phyloP scores from a whole-genome alignment of 805 yeast species.

The Tetrapisispora pingtungensis region DNA sequence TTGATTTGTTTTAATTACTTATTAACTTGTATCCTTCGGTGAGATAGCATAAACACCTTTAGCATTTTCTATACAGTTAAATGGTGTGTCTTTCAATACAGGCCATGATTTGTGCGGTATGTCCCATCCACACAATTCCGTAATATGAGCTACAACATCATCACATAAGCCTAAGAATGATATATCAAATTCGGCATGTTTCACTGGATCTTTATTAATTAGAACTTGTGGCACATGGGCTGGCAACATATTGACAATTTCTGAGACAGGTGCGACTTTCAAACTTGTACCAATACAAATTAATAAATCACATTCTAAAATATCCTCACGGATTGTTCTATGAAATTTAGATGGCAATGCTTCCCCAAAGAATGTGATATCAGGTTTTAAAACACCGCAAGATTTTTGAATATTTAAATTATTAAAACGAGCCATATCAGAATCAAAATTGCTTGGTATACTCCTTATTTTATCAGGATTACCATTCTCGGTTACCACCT shows the following conservation, averaged over 20 bases:
- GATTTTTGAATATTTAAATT: slow-evolving; percentile 31
- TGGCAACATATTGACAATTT: slow-evolving; percentile 63
- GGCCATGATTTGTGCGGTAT: slow-evolving; percentile 44
- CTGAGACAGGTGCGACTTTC: slow-evolving; percentile 86
- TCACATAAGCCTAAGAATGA: slow-evolving; percentile 74
- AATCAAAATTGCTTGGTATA: neutral
- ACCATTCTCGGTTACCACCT: neutral
- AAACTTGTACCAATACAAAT: slow-evolving; percentile 87
- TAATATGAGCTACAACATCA: slow-evolving; percentile 59
- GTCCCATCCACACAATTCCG: slow-evolving; percentile 49
- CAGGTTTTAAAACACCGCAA: slow-evolving; percentile 82
- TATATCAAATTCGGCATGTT: slow-evolving; percentile 71
- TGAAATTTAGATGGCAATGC: slow-evolving; percentile 64
- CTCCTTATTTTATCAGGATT: neutral
- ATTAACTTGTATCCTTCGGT: slow-evolving; percentile 1
- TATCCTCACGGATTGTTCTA: slow-evolving; percentile 46
- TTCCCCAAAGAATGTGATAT: slow-evolving; percentile 88
- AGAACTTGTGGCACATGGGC: slow-evolving; percentile 66
- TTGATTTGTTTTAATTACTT: neutral
- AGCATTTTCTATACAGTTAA: slow-evolving; percentile 16
- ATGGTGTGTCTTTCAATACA: slow-evolving; percentile 17
- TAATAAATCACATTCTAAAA: slow-evolving; percentile 61
- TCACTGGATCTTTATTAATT: slow-evolving; percentile 66
- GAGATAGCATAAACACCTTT: slow-evolving; percentile 27
- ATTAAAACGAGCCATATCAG: neutral